These are phyloP conservation scores for Posidonia australis DNA, from an alignment of 106 monocot species.

Conservation along the genomic window DNA sequence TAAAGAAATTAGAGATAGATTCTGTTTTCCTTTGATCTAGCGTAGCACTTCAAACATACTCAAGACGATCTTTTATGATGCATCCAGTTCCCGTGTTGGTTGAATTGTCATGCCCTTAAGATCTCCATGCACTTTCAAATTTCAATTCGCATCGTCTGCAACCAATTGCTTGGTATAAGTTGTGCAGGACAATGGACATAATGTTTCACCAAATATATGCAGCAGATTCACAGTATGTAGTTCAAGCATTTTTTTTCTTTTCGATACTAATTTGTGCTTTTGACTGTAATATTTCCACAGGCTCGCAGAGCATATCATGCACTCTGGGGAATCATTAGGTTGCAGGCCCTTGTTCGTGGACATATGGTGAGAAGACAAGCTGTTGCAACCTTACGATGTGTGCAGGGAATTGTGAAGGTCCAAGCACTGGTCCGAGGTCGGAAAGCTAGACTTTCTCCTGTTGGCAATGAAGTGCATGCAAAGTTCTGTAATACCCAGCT, in stretches of 20 bases:
- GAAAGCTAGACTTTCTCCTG: conserved; percentile 32
- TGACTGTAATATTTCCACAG: conserved; percentile 33
- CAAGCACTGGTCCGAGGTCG: conserved; percentile 66
- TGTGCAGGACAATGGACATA: too few species aligned
- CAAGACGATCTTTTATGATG: too few species aligned
- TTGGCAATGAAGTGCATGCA: conserved; percentile 16
- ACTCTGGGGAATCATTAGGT: conserved; percentile 72
- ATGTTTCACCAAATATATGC: too few species aligned
- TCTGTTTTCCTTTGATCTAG: too few species aligned
- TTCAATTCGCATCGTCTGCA: too few species aligned
- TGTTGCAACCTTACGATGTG: conserved; percentile 47
- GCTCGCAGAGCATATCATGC: conserved; percentile 74
- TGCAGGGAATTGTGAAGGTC: conserved; percentile 52
- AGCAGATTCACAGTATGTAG: not conserved
- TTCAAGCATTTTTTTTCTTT: not conserved
- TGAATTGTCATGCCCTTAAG: too few species aligned
- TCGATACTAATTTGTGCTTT: not conserved
- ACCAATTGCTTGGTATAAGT: too few species aligned
- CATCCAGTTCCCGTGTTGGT: too few species aligned
- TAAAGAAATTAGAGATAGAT: too few species aligned
- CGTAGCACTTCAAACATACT: too few species aligned
- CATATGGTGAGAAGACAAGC: conserved; percentile 93
- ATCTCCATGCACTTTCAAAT: too few species aligned
- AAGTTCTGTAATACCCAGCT: too few species aligned
- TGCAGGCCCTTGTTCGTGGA: conserved; percentile 84